Percentiles rank a stretch among this genome's conserved stretches.
phyloP scores from a whole-genome alignment of 306 rosid species.

The Prunus persica region Prunus_persica_NCBIv2 NC_034015.1:1638501-1639000 shows the following conservation, averaged over 20 bases:
- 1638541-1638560: neutral
- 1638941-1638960: conserved; percentile 14
- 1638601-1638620: neutral
- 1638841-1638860: conserved; percentile 7
- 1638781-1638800: neutral
- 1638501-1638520: neutral
- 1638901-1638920: neutral
- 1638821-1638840: neutral
- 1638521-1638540: neutral
- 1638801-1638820: neutral
- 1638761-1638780: conserved; percentile 15
- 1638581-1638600: neutral
- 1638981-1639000: neutral
- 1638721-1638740: neutral
- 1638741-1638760: conserved; percentile 9
- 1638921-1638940: neutral
- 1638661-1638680: neutral
- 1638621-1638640: neutral
- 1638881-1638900: neutral
- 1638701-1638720: neutral
- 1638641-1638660: neutral
- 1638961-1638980: neutral
- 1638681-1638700: neutral
- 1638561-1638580: neutral
- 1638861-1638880: conserved; percentile 19